Base-by-base conservation (phyloP, 352 stramenopile species). In the Globisporangium spiculum region DNA sequence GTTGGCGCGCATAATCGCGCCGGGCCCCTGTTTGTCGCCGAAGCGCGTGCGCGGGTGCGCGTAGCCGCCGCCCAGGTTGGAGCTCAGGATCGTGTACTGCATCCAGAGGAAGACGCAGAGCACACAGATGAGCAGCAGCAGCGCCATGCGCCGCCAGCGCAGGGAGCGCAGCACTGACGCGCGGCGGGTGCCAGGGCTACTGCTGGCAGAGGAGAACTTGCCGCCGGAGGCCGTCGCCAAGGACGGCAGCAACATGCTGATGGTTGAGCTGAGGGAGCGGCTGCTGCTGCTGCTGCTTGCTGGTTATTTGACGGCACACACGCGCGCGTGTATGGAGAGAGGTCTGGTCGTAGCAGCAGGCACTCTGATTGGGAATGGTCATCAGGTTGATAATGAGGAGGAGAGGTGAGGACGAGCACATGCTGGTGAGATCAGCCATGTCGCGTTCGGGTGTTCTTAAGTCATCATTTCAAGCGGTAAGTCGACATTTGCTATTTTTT, bases 71-170 rank as follows among this genome's bases (percentile, higher is more conserved):
- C 66, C 70, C 12, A 84, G 60, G n/a, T 72, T 72, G 16, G 73
- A 75, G 27, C 71, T 78, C 24, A 88, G 41, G 60, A 91, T 76
- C 36, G 75, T 75, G 72, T 84, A 87, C 67, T 90, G 83, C 66
- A 84, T 72, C 74, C 71, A 88, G 8, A 90, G 18, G 53, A 88
- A 84, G 36, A 84, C 32, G 20, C 22, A 57, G 24, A 84, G 55
- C 53, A 74, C 44, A 20, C 75, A 52, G 34, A 66, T 53, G 46
- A 61, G 66, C 32, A 67, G 44, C 36, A 34, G 36, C 12, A 72
- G 46, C 24, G 65, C 22, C 8, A 75, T 12, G 7, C 58, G 69
- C n/a, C 70, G 66, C 64, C 69, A 70, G 58, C 60, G 63, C 62
- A 52, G 70, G 61, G 58, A 75, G 78, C 76, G 72, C 32, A 62